These are phyloP conservation scores for Backusella circina DNA, from an alignment of 192 early-diverging fungal species.

Conservation along the genomic window DNA sequence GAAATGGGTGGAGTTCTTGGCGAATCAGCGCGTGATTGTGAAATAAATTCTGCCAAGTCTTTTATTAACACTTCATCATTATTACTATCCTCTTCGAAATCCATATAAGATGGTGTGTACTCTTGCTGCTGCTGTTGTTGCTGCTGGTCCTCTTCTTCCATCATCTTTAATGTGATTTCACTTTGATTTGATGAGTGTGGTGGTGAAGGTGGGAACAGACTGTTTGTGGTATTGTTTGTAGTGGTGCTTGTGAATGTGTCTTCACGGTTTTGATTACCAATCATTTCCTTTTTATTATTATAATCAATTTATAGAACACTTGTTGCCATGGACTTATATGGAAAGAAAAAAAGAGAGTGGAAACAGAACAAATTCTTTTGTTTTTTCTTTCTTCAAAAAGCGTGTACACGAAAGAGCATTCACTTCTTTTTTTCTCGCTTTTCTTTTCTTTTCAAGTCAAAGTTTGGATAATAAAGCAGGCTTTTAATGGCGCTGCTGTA, in stretches of 20 bases:
- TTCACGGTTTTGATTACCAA: neutral
- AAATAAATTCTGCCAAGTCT: neutral
- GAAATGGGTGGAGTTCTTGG: neutral
- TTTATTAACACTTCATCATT: neutral
- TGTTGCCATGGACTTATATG: neutral
- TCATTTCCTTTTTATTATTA: neutral
- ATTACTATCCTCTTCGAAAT: neutral
- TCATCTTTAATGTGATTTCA: neutral
- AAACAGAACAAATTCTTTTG: neutral
- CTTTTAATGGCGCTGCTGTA: neutral
- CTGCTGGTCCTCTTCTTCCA: neutral
- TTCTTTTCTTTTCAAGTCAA: neutral
- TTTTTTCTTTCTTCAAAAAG: neutral
- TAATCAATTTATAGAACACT: neutral
- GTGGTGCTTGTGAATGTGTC: neutral
- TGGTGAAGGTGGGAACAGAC: neutral
- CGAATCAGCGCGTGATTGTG: neutral
- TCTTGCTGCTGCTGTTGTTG: neutral
- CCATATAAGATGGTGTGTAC: neutral
- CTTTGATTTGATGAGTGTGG: neutral
- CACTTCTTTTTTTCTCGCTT: neutral
- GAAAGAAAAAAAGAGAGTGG: neutral
- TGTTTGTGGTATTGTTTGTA: neutral
- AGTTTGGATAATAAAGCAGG: neutral
- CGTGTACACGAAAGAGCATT: neutral